These are phyloP conservation scores for Diaporthe aspalathi DNA, from an alignment of 2,329 filamentous ascomycete species.

Conservation along the genomic window DNA sequence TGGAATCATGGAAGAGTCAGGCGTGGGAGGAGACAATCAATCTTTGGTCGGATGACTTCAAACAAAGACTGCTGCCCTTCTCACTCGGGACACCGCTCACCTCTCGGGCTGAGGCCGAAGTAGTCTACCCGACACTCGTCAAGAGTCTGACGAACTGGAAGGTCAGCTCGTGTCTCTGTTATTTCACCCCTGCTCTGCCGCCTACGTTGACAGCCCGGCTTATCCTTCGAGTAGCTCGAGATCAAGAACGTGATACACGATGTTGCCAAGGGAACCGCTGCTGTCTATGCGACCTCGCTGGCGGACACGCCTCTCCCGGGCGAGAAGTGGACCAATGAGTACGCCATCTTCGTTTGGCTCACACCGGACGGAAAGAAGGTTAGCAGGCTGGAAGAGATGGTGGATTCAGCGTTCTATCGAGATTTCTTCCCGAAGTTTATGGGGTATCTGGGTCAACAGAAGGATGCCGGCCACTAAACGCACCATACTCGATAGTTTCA, in stretches of 20 bases:
- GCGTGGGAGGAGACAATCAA: no score
- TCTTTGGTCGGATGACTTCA: neutral
- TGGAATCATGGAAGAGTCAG: no score
- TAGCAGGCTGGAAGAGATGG: neutral
- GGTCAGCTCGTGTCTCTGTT: no score
- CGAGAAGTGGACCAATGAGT: neutral
- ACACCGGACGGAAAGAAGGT: neutral
- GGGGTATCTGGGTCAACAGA: no score
- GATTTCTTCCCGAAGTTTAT: neutral
- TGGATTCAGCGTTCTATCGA: neutral
- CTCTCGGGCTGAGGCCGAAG: neutral
- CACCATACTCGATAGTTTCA: no score
- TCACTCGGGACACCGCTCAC: neutral
- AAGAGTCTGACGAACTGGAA: neutral
- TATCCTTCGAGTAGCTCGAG: neutral
- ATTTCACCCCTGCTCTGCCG: no score
- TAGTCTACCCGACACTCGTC: neutral
- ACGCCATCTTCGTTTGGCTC: neutral
- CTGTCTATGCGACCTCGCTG: neutral
- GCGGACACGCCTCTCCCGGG: neutral
- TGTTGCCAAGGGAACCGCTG: neutral
- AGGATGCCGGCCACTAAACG: no score
- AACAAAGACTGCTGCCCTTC: neutral
- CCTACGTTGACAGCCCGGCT: no score
- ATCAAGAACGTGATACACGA: neutral